A percentile compares a stretch with the other conserved stretches of the same genome.
phyloP scores from a whole-genome alignment of 2,329 filamentous ascomycete genomes.

The Phyllosticta citriasiana region DNA sequence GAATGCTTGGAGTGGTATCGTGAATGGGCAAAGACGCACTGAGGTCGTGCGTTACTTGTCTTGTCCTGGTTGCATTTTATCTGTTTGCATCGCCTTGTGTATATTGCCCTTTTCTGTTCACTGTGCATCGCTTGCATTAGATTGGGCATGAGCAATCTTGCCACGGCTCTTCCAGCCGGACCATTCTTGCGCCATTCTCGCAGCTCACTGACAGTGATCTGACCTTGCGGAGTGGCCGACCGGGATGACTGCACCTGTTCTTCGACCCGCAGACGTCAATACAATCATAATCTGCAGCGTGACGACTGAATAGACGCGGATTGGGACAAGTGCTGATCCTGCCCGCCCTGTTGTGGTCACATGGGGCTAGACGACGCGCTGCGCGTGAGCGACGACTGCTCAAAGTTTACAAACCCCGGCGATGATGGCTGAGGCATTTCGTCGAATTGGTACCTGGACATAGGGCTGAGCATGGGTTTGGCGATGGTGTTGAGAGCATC shows the following conservation, averaged over 20 bases:
- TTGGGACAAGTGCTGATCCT: not conserved
- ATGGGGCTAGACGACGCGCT: not conserved
- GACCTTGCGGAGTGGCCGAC: not conserved
- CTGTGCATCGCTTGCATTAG: not conserved
- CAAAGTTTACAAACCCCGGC: not conserved
- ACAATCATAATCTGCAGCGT: not conserved
- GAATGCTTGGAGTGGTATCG: constrained; percentile 83
- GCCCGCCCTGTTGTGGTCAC: not conserved
- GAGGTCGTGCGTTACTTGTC: not conserved
- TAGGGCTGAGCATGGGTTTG: constrained; percentile 40
- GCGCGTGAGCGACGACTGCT: not conserved
- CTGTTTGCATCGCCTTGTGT: too few species aligned
- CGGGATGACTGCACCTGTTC: not conserved
- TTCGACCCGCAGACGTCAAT: not conserved
- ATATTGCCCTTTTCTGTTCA: too few species aligned
- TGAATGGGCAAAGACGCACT: constrained; percentile 46
- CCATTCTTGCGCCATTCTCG: not conserved
- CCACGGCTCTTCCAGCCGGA: not conserved
- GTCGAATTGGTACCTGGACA: not conserved
- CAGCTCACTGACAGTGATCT: too few species aligned
- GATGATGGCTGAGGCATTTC: not conserved
- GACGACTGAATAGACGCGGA: not conserved
- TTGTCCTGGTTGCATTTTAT: too few species aligned
- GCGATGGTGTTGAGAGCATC: constrained; percentile 50
- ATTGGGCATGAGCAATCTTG: not conserved